phyloP scores from a whole-genome alignment of 1,284 basidiomycete genomes.

The Fereydounia khargensis region DNA sequence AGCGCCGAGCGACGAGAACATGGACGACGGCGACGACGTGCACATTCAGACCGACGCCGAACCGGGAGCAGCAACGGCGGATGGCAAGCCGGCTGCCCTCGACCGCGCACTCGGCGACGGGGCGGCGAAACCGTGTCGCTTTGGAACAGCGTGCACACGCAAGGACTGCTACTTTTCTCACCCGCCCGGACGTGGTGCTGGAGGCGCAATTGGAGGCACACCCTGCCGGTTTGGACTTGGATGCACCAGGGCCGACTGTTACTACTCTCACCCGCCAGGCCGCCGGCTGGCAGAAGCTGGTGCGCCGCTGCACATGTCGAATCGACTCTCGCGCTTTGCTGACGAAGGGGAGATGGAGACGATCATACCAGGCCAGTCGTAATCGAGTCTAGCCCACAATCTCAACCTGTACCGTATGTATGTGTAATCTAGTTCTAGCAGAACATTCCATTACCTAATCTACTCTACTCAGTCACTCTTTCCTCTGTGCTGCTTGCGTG shows the following conservation, averaged over 20 bases:
- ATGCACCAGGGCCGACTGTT: constrained; percentile 23
- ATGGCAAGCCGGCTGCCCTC: constrained; percentile 13
- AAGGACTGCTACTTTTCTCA: constrained; percentile 41
- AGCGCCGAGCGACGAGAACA: not conserved
- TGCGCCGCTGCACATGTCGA: constrained; percentile 1
- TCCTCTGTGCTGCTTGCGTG: no score
- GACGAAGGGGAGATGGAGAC: constrained; percentile 1
- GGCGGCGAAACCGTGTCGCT: constrained; percentile 25
- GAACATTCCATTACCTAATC: no score
- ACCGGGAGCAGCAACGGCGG: not conserved
- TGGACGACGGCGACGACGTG: constrained; percentile 7
- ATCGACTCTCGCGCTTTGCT: constrained; percentile 1
- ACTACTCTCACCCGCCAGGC: constrained; percentile 18
- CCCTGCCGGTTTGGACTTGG: constrained; percentile 29
- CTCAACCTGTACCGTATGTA: no score
- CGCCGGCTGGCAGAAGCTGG: not conserved
- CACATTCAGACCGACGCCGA: not conserved
- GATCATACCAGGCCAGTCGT: constrained; percentile 3
- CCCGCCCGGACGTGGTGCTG: constrained; percentile 4
- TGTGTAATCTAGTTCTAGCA: no score
- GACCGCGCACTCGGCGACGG: constrained; percentile 4
- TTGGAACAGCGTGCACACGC: constrained; percentile 31
- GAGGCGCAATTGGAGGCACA: not conserved
- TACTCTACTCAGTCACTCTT: no score
- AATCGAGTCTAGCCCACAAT: no score